These are phyloP conservation scores for Carex parvula DNA, from an alignment of 176 grass and related monocot species.

Conservation along the genomic window DNA sequence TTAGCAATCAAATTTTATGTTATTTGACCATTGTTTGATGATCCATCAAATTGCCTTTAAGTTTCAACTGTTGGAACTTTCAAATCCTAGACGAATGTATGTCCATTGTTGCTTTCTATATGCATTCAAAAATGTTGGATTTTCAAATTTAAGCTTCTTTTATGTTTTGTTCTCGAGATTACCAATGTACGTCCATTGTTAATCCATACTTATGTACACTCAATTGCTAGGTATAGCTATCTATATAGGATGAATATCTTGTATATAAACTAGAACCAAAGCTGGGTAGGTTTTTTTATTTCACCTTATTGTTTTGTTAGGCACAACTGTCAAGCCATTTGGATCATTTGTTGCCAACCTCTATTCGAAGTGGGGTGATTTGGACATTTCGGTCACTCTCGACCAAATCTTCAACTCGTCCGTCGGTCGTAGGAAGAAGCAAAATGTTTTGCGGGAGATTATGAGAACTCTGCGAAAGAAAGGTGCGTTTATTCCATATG, in stretches of 20 bases:
- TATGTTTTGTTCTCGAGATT: not conserved
- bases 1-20: not conserved
- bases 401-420: not conserved
- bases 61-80: not conserved
- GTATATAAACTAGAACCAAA: not conserved
- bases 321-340: slow-evolving; percentile 61
- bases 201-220: not conserved
- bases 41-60: not conserved
- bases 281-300: slow-evolving; percentile 9
- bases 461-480: slow-evolving; percentile 42
- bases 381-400: slow-evolving; percentile 80
- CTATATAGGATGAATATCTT: not conserved
- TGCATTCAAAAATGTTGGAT: not conserved
- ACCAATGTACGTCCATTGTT: not conserved
- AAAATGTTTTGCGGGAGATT: slow-evolving; percentile 46
- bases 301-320: slow-evolving; percentile 39
- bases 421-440: slow-evolving; percentile 47
- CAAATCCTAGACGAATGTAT: not conserved
- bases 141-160: not conserved
- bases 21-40: not conserved
- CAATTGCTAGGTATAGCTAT: not conserved
- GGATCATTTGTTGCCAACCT: slow-evolving; percentile 94
- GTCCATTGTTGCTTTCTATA: not conserved
- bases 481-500: slow-evolving; percentile 39
- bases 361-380: slow-evolving; percentile 84